Evolutionary conservation across 2,329 filamentous ascomycete species (phyloP).

Genomic region (Cordyceps tenuipes): DNA sequence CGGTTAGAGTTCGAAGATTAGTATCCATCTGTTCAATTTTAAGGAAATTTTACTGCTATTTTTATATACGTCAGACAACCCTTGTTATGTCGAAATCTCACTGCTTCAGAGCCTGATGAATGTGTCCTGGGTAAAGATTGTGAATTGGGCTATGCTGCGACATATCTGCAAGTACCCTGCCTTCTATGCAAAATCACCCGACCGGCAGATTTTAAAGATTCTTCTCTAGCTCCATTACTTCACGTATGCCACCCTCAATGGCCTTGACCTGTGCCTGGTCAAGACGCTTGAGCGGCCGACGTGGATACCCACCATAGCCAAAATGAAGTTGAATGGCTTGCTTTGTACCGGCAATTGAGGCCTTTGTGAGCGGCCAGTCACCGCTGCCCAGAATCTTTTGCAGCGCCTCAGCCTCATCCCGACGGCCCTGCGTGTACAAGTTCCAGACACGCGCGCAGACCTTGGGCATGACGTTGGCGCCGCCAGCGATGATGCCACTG

Average conservation of each 20-base stretch:
- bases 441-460: slow-evolving; percentile 72
- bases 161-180: too few relatives aligned
- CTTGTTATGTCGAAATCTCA: too few relatives aligned
- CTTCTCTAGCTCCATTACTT: slow-evolving; percentile 60
- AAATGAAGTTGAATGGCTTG: slow-evolving; percentile 71
- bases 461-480: slow-evolving; percentile 80
- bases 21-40: too few relatives aligned
- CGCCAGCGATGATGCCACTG: slow-evolving; percentile 76
- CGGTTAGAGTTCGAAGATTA: too few relatives aligned
- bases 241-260: slow-evolving; percentile 48
- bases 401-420: slow-evolving; percentile 63
- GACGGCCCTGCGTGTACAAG: slow-evolving; percentile 63
- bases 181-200: too few relatives aligned
- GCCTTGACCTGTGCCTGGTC: slow-evolving; percentile 44
- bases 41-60: too few relatives aligned
- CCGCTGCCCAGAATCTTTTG: slow-evolving; percentile 71
- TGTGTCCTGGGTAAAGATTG: too few relatives aligned
- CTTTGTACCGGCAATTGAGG: slow-evolving; percentile 81
- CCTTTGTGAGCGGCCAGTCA: slow-evolving; percentile 77
- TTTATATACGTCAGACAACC: too few relatives aligned
- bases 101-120: too few relatives aligned
- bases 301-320: slow-evolving; percentile 71
- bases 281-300: slow-evolving; percentile 62
- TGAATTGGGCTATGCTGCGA: too few relatives aligned
- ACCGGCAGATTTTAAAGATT: slow-evolving; percentile 22